These are phyloP conservation scores for Zoysia japonica DNA, from an alignment of 176 grass and related monocot genomes.

Conservation along the genomic window DNA sequence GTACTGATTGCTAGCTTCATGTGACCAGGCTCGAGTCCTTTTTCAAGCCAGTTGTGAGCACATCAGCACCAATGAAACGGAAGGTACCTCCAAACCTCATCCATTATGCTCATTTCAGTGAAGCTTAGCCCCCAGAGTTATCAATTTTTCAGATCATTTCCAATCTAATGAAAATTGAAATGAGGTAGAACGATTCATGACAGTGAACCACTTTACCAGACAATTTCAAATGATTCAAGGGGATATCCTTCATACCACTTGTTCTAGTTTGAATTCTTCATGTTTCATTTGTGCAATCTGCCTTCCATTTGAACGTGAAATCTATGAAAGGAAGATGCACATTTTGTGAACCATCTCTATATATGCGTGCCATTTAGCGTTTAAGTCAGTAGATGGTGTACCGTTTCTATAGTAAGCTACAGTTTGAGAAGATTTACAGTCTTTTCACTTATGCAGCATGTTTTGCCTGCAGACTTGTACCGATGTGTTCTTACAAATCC, in stretches of 20 bases:
- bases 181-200: background rate
- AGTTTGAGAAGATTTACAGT: background rate
- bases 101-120: background rate
- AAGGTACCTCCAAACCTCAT: constrained; percentile 45
- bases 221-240: background rate
- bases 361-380: background rate
- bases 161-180: constrained; percentile 6
- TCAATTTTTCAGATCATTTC: constrained; percentile 10
- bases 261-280: background rate
- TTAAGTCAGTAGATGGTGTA: background rate
- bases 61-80: constrained; percentile 43
- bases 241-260: background rate
- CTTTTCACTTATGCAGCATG: background rate
- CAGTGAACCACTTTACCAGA: background rate
- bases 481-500: constrained; percentile 1
- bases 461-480: background rate
- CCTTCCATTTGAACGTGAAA: background rate
- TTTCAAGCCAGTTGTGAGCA: constrained; percentile 53
- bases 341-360: background rate
- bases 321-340: background rate
- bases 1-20: constrained; percentile 4
- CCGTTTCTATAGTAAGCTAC: background rate
- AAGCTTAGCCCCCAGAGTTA: background rate
- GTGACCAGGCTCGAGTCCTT: constrained; percentile 61
- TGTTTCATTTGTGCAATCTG: background rate